Conservation (phyloP, 2,329 filamentous ascomycete genomes). For the Colletotrichum nymphaeae region DNA sequence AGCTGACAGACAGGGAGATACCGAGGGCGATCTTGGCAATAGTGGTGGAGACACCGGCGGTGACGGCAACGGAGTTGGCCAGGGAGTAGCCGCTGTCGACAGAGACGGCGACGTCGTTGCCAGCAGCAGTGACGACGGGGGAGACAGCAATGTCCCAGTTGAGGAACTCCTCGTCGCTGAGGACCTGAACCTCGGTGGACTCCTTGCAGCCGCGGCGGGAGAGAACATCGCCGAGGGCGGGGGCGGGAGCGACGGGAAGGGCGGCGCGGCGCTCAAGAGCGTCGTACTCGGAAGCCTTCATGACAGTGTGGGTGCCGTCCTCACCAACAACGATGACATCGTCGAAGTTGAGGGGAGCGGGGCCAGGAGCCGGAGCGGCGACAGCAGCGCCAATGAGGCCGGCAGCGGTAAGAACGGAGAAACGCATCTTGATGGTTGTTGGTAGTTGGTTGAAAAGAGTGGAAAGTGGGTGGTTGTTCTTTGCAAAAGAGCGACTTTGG, state of each 20-base stretch:
- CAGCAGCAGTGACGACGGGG: slow-evolving; percentile 45
- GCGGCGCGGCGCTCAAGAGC: slow-evolving; percentile 32
- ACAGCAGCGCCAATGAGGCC: slow-evolving; percentile 19
- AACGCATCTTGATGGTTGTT: slow-evolving; percentile 25
- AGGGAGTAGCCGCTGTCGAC: slow-evolving; percentile 48
- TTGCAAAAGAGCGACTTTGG: slow-evolving; percentile 29
- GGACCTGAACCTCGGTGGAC: slow-evolving; percentile 41
- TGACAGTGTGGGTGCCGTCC: slow-evolving; percentile 39
- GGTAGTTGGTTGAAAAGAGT: slow-evolving; percentile 7
- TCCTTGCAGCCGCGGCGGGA: slow-evolving; percentile 35
- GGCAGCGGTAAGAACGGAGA: slow-evolving; percentile 20
- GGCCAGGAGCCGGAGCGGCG: slow-evolving; percentile 8
- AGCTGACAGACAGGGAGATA: slow-evolving; percentile 39
- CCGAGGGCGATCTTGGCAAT: slow-evolving; percentile 41
- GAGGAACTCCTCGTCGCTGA: slow-evolving; percentile 44
- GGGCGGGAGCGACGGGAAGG: slow-evolving; percentile 14
- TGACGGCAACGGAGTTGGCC: slow-evolving; percentile 45
- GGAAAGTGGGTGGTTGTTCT: not conserved
- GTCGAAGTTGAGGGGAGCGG: slow-evolving; percentile 36
- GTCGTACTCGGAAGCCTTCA: slow-evolving; percentile 42
- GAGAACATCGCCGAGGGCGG: slow-evolving; percentile 6
- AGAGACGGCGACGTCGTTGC: slow-evolving; percentile 43
- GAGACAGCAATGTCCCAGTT: slow-evolving; percentile 54
- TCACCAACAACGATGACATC: slow-evolving; percentile 42
- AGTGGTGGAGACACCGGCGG: slow-evolving; percentile 33